Base-by-base conservation (phyloP, 768 basidiomycete species). In the Hericium rajendrae region DNA sequence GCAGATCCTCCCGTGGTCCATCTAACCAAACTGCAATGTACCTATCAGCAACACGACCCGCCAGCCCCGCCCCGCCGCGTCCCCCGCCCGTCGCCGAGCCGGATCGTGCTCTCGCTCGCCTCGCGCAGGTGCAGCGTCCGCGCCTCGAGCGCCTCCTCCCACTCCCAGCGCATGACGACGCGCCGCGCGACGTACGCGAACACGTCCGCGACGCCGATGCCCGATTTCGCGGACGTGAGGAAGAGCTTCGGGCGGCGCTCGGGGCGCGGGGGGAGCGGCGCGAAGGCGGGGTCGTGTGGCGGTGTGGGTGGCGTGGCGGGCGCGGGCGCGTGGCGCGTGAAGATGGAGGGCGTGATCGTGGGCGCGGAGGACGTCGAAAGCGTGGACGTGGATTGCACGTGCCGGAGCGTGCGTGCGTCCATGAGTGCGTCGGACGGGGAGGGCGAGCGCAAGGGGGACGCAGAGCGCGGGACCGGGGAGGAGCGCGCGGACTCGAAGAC, bases 141-240 rank as follows among this genome's bases (percentile, higher is more conserved):
- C 28, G 74, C 73, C 32, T 83, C 82, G 11, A 76, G 56, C 13
- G 72, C 71, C 55, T 86, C 87, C 56, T 88, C 85, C 64, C 81
- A 81, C 64, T 84, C 88, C 82, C 82, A 84, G 59, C 78, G 71
- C 60, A 67, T 64, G 38, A 83, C 75, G 9, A 91, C 85, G 26
- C 88, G 73, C 51, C 70, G 65, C 4, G 82, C 86, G 43, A 92
- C 74, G 64, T 90, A 90, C 66, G 81, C 85, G 64, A 91, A 92
- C n/a, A 89, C 83, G 1, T 83, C 84, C 1, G 66, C 52, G 0
- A 91, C 86, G 8, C 86, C 83, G 38, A 80, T 77, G 0, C 90
- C 90, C 4, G 86, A 88, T 70, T 88, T 88, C 2, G 90, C 88
- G 1, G 84, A 87, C 6, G 86, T 81, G 65, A 86, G 85, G 68